A percentile compares a stretch with the other conserved stretches of the same genome.
These are phyloP conservation scores for Pezicula neosporulosa DNA, from an alignment of 2,329 filamentous ascomycete genomes.

Conservation along the genomic window DNA sequence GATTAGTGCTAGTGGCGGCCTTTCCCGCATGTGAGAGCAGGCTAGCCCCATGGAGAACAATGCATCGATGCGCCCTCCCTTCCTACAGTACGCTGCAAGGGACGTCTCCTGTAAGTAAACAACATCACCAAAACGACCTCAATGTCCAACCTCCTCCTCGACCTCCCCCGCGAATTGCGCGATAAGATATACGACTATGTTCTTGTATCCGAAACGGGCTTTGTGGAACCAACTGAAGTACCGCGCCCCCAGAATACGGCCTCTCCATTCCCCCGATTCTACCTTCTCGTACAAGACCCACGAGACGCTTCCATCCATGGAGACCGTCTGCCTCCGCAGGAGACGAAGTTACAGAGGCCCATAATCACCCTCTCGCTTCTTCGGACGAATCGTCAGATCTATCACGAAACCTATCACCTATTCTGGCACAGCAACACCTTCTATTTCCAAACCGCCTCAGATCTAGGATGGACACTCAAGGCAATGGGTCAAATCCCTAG, in stretches of 20 bases:
- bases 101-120: too few species aligned
- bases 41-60: too few species aligned
- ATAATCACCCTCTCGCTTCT: slow-evolving; percentile 13
- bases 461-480: slow-evolving; percentile 4
- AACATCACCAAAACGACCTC: not conserved
- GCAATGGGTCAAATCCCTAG: slow-evolving; percentile 7
- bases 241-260: not conserved
- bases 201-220: slow-evolving; percentile 1
- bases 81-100: too few species aligned
- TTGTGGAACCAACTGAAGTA: not conserved
- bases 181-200: slow-evolving; percentile 10
- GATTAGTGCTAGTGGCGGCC: too few species aligned
- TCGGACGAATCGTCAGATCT: slow-evolving; percentile 17
- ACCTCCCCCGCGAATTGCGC: slow-evolving; percentile 13
- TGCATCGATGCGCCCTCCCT: too few species aligned
- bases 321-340: too few species aligned
- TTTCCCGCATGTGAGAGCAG: too few species aligned
- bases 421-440: slow-evolving; percentile 18
- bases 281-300: too few species aligned
- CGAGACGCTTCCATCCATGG: too few species aligned
- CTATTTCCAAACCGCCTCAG: not conserved
- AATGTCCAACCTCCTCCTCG: slow-evolving; percentile 11
- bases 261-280: not conserved
- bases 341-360: not conserved
- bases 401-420: slow-evolving; percentile 12